Conservation (phyloP, 2,329 filamentous ascomycete genomes). For the Colletotrichum horii region DNA sequence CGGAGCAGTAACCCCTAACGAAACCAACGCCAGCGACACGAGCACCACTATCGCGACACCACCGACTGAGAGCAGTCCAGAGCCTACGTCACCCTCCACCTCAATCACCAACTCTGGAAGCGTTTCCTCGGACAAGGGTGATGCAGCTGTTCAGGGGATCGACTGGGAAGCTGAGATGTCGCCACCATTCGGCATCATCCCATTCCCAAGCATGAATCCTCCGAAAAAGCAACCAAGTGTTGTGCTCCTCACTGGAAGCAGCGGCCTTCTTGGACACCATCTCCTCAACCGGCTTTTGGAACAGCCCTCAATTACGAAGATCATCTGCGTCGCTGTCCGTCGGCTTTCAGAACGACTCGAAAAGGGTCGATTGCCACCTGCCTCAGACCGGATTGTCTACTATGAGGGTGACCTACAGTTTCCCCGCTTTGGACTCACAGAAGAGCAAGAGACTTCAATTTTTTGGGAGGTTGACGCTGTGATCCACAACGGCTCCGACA, state of each 20-base stretch:
- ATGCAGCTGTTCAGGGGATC: slow-evolving; percentile 22
- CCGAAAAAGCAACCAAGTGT: background rate
- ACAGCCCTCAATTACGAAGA: background rate
- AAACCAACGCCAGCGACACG: background rate
- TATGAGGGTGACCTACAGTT: slow-evolving; percentile 39
- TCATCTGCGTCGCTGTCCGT: background rate
- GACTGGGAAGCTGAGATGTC: background rate
- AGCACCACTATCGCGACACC: slow-evolving; percentile 22
- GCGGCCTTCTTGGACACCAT: background rate
- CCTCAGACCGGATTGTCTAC: background rate
- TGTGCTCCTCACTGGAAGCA: background rate
- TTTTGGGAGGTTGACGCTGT: slow-evolving; percentile 43
- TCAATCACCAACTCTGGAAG: background rate
- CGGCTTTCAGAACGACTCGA: background rate
- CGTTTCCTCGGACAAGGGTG: background rate
- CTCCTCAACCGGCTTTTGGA: background rate
- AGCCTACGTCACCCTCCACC: background rate
- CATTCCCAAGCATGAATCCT: background rate
- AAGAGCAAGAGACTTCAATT: background rate
- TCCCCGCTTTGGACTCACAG: slow-evolving; percentile 42
- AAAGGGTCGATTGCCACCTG: background rate
- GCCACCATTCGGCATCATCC: background rate
- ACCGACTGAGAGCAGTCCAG: background rate
- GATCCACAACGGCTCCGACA: slow-evolving; percentile 44
- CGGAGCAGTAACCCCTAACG: background rate